Evolutionary conservation across 2,329 filamentous ascomycete genomes (phyloP).

Genomic region (Aotearoamyces nothofagi): DNA sequence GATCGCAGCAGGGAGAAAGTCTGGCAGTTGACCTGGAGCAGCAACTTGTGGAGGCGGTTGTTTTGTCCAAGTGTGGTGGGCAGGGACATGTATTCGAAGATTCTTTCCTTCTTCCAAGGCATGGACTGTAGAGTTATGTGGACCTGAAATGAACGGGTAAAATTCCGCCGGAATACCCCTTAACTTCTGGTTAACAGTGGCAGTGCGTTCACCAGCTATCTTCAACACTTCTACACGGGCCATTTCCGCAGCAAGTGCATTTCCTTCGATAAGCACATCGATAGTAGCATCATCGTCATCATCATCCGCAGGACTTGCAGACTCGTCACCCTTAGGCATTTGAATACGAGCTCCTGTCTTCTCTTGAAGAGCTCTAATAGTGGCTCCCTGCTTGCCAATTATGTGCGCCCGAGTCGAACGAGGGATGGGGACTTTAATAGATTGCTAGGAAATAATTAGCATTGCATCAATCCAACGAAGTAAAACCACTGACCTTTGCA

Average conservation of each 20-base stretch:
- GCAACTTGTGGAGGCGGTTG: constrained; percentile 51
- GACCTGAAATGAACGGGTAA: constrained; percentile 86
- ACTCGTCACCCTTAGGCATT: constrained; percentile 66
- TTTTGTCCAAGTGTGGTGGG: constrained; percentile 58
- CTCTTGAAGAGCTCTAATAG: constrained; percentile 80
- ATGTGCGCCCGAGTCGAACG: constrained; percentile 74
- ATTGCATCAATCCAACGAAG: background rate
- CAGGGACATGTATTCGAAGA: constrained; percentile 68
- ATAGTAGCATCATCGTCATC: constrained; percentile 74
- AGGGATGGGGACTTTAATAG: constrained; percentile 65
- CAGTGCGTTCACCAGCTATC: constrained; percentile 75
- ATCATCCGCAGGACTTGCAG: constrained; percentile 31
- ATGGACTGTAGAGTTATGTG: constrained; percentile 51
- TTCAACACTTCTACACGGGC: constrained; percentile 72
- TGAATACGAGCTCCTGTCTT: constrained; percentile 83
- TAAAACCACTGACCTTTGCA: constrained; percentile 46
- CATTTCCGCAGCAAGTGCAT: constrained; percentile 72
- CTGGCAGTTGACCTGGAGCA: constrained; percentile 45
- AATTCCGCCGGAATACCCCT: constrained; percentile 80
- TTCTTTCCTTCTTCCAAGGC: constrained; percentile 59
- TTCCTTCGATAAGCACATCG: constrained; percentile 80
- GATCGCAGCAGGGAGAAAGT: constrained; percentile 53
- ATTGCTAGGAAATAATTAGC: constrained; percentile 30
- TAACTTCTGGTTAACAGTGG: constrained; percentile 67
- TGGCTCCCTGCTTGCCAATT: constrained; percentile 82